Evolutionary conservation across 306 rosid genomes (phyloP).

Genomic region (Gastrolobium bilobum): DNA sequence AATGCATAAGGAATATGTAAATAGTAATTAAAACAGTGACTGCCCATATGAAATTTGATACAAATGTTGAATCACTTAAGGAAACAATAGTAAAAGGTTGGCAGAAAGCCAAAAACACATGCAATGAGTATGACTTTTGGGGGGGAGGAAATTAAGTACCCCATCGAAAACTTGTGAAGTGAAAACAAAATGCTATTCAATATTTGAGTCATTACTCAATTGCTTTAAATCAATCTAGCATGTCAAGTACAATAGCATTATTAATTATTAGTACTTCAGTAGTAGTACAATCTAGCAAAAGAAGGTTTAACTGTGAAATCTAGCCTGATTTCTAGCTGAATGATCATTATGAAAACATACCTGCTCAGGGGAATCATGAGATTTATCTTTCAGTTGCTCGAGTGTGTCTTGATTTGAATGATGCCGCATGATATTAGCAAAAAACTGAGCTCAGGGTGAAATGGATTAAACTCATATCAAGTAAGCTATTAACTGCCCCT

Average conservation of each 20-base stretch:
- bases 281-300: slow-evolving; percentile 24
- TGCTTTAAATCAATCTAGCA: slow-evolving; percentile 11
- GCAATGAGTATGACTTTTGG: neutral
- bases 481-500: slow-evolving; percentile 22
- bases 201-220: slow-evolving; percentile 32
- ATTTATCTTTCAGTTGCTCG: slow-evolving; percentile 51
- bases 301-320: slow-evolving; percentile 12
- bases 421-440: slow-evolving; percentile 64
- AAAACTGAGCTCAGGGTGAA: slow-evolving; percentile 55
- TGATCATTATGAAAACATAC: slow-evolving; percentile 52
- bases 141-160: neutral
- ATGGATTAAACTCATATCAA: neutral
- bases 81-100: slow-evolving; percentile 15
- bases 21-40: slow-evolving; percentile 18
- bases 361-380: slow-evolving; percentile 73
- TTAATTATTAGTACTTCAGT: neutral
- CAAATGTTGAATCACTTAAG: neutral
- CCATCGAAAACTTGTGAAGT: neutral
- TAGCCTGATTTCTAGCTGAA: slow-evolving; percentile 2
- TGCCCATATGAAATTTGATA: slow-evolving; percentile 5
- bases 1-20: slow-evolving; percentile 3
- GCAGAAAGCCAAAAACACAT: neutral
- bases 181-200: neutral
- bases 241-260: slow-evolving; percentile 4
- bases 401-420: slow-evolving; percentile 59